Conservation (phyloP, 2,329 filamentous ascomycete species). For the Diaporthe sp. region DNA sequence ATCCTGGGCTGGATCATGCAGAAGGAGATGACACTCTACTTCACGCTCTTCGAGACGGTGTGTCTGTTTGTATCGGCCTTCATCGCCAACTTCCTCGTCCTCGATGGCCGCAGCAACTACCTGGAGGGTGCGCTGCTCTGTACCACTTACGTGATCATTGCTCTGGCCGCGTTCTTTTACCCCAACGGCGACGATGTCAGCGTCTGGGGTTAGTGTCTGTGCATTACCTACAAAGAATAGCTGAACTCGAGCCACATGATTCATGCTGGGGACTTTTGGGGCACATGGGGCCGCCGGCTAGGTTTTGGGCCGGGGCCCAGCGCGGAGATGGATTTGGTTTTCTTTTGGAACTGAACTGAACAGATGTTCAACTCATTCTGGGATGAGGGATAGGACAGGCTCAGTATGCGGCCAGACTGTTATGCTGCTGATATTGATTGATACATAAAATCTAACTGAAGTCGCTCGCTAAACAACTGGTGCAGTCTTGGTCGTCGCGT, state of each 20-base stretch:
- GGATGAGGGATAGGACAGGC: constrained; percentile 1
- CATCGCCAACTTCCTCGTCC: constrained; percentile 88
- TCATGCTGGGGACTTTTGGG: not conserved
- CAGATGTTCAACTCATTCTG: constrained; percentile 37
- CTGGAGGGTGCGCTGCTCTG: constrained; percentile 80
- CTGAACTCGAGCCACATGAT: no score
- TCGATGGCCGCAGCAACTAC: constrained; percentile 89
- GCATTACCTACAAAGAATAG: no score
- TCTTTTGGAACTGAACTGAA: not conserved
- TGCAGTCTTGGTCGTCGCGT: not conserved
- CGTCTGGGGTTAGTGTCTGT: constrained; percentile 17
- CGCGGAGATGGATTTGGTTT: not conserved
- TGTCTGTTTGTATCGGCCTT: constrained; percentile 86
- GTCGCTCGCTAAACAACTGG: constrained; percentile 18
- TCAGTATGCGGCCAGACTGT: not conserved
- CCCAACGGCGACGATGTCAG: constrained; percentile 62
- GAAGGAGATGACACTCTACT: constrained; percentile 82
- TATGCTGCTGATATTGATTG: not conserved
- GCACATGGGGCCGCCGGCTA: not conserved
- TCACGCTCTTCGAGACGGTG: constrained; percentile 89
- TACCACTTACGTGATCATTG: constrained; percentile 75
- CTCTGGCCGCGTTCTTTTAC: constrained; percentile 74
- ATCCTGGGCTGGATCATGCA: constrained; percentile 77
- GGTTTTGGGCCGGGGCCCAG: not conserved
- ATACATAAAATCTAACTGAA: constrained; percentile 20